Evolutionary conservation across 768 basidiomycete genomes (phyloP), one percentile per base, ranked within the genome.

Genomic region (Leccinum imitatum): DNA sequence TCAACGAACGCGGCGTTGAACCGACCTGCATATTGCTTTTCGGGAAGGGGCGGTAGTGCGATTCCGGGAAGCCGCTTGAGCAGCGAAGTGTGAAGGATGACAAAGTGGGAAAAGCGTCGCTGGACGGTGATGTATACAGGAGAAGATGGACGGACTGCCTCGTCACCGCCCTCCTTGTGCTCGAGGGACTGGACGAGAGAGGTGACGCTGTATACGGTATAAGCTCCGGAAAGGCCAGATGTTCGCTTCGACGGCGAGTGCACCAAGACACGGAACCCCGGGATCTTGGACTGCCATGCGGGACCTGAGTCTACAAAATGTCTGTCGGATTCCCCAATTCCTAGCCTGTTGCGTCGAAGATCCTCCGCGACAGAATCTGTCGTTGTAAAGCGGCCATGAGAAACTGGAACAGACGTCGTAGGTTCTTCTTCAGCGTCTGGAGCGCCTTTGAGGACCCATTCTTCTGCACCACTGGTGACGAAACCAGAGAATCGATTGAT

Each of bases 401-500:
- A 63, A 17, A 66, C 60, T n/a, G 65, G 41, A 2, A 57, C 17
- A 9, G 65, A 61, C 7, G 68, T 50, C 33, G 70, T 58, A 31
- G 64, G 60, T 7, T 72, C 63, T 14, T 79, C 77, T 48, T 75
- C 71, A 1, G 75, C 41, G 51, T 57, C 44, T 9, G 65, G 71
- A 27, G 75, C 77, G 4, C 91, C 91, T 53, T 87, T 83, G n/a
- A 93, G 80, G 8, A 93, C 81, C 76, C 86, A 93, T 54, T 87
- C 87, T 71, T 93, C 91, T 10, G 91, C 91, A 37, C 91, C 91
- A 59, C 87, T 91, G 7, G 89, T 91, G 14, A 93, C 91, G 70
- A 93, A 93, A 58, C 81, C 87, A 1, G 90, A 91, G 74, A 93
- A 93, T n/a, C 91, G 82, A 71, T 93, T 92, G 56, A 93, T 73